Evolutionary conservation across 1,139 yeast species (phyloP).

Genomic region (Candida freyschussii): DNA sequence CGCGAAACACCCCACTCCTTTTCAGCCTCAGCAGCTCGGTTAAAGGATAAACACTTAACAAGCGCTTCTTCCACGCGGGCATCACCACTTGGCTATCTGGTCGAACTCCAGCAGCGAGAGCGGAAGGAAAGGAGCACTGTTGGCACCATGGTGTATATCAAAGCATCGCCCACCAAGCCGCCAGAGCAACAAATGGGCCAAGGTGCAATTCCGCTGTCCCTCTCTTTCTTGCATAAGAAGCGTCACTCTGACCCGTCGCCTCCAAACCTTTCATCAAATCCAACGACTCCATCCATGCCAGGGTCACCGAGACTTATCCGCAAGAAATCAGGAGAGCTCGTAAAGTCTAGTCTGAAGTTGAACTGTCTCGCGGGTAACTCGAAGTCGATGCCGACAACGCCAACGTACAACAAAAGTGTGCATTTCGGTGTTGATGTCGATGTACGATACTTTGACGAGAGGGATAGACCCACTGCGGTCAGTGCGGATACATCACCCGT

Average conservation of each 20-base stretch:
- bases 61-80: too few relatives aligned
- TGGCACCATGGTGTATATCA: slow-evolving; percentile 16
- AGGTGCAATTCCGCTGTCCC: slow-evolving; percentile 16
- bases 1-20: too few relatives aligned
- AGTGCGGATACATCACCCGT: slow-evolving; percentile 61
- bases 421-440: slow-evolving; percentile 72
- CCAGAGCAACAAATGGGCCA: too few relatives aligned
- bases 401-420: slow-evolving; percentile 60
- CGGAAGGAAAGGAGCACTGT: too few relatives aligned
- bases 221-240: slow-evolving; percentile 19
- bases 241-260: slow-evolving; percentile 12
- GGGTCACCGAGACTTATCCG: slow-evolving; percentile 39
- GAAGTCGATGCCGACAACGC: slow-evolving; percentile 70
- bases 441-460: slow-evolving; percentile 64
- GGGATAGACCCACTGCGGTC: slow-evolving; percentile 73
- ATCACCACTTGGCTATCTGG: too few relatives aligned
- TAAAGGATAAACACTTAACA: too few relatives aligned
- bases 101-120: too few relatives aligned
- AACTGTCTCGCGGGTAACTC: slow-evolving; percentile 43
- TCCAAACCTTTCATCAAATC: slow-evolving; percentile 5
- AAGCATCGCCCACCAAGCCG: slow-evolving; percentile 10
- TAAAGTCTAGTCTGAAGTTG: slow-evolving; percentile 64
- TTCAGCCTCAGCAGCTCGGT: too few relatives aligned
- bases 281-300: slow-evolving; percentile 2
- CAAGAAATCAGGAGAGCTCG: slow-evolving; percentile 76